Evolutionary conservation across 2,329 filamentous ascomycete genomes (phyloP), one percentile per base, ranked within the genome.

Genomic region (Diaporthe caulivora): DNA sequence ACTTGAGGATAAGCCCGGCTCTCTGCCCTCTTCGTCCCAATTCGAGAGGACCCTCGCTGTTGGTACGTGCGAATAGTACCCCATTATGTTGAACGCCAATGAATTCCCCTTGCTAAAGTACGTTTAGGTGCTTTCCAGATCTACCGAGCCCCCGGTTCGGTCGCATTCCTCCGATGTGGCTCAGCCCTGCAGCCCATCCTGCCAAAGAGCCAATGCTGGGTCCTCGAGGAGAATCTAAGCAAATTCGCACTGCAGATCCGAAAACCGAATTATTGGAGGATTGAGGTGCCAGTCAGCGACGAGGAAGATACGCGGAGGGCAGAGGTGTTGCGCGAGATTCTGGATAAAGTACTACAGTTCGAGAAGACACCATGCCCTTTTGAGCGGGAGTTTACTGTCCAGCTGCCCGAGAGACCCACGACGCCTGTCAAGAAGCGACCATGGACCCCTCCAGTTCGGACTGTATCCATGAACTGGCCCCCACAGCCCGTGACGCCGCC

Each of bases 161-260:
- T 97, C 21, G 94, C 94, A 17, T 98, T 98, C 79, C 87, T 98
- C 13, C 96, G 93, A 82, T 97, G 95, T 76, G 94, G 94, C 74
- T 91, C 91, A 71, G 92, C 95, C 21, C 88, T 98, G 24, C 94
- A 97, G 78, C 93, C 95, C 15, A 97, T 98, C 75, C 85, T 98
- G 69, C 94, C 94, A 31, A 94, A 94, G 81, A 97, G 95, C 73
- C 95, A 98, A 82, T 97, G 94, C 80, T 98, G 95, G 95, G 97
- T 94, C 81, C 93, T 98, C 42, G 94, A 97, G 81, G 93, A 94
- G 72, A 89, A 92, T 72, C 93, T 93, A 53, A 95, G 87, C 82
- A 89, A 92, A 77, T 98, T 97, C 77, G 93, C 97, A n/a, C 85
- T 98, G 74, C 93, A 95, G 76, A 94, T 97, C 76, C 89, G 95